These are phyloP conservation scores for Phialophora verrucosa DNA, from an alignment of 2,329 filamentous ascomycete genomes.

Conservation along the genomic window DNA sequence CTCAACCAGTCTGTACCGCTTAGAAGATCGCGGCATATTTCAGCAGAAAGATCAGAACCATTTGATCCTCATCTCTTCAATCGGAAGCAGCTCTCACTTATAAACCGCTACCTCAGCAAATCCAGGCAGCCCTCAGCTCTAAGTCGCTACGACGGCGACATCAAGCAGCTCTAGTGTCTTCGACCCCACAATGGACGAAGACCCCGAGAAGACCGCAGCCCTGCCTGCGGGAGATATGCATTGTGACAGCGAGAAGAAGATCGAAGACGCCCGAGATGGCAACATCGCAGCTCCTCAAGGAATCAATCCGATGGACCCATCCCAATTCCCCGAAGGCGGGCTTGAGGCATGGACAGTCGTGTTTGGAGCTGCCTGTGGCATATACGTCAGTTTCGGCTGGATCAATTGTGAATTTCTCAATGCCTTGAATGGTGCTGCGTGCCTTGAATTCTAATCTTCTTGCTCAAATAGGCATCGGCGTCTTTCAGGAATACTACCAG, in stretches of 20 bases:
- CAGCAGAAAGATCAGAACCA: neutral
- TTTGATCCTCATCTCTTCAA: neutral
- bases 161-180: slow-evolving; percentile 9
- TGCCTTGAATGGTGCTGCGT: too few species aligned
- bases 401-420: slow-evolving; percentile 39
- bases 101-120: neutral
- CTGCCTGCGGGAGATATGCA: neutral
- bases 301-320: slow-evolving; percentile 36
- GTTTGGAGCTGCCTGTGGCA: slow-evolving; percentile 49
- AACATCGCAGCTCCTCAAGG: slow-evolving; percentile 10
- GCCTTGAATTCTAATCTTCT: neutral
- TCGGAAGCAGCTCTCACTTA: neutral
- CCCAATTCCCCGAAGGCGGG: slow-evolving; percentile 50
- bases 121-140: neutral
- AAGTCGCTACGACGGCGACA: neutral
- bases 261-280: slow-evolving; percentile 13
- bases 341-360: slow-evolving; percentile 52
- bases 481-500: slow-evolving; percentile 67
- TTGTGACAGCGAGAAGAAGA: slow-evolving; percentile 7
- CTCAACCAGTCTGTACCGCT: neutral
- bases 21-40: neutral
- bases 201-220: slow-evolving; percentile 20
- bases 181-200: slow-evolving; percentile 14
- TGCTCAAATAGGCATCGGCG: slow-evolving; percentile 47
- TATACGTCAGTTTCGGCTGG: slow-evolving; percentile 51